Conservation (phyloP, 805 yeast species). For the Kodamaea fukazawae region DNA sequence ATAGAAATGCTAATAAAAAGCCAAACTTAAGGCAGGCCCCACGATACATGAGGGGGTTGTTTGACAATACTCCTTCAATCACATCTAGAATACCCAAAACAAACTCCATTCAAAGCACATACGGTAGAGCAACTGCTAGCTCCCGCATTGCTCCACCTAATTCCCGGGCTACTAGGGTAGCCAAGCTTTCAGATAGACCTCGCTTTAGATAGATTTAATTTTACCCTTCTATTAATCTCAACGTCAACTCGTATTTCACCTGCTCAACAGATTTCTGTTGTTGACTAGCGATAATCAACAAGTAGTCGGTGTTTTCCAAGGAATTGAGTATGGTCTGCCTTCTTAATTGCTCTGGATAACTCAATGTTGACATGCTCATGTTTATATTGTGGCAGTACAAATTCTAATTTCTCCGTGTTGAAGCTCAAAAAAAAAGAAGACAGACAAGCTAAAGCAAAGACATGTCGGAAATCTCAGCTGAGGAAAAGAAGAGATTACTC, state of each 20-base stretch:
- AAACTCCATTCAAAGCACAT: slow-evolving; percentile 3
- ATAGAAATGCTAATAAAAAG: slow-evolving; percentile 11
- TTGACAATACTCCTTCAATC: slow-evolving; percentile 18
- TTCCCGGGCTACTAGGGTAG: slow-evolving; percentile 2
- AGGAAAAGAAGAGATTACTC: slow-evolving; percentile 55
- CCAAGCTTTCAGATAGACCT: slow-evolving; percentile 10
- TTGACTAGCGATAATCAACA: slow-evolving; percentile 38
- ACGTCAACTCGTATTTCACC: slow-evolving; percentile 38
- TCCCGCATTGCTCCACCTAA: neutral
- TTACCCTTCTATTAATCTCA: slow-evolving; percentile 17
- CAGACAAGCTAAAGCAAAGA: neutral
- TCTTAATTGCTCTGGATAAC: slow-evolving; percentile 12
- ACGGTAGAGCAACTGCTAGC: neutral
- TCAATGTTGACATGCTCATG: slow-evolving; percentile 9
- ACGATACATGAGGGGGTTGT: slow-evolving; percentile 40
- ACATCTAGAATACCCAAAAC: slow-evolving; percentile 3
- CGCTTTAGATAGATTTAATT: slow-evolving; percentile 8
- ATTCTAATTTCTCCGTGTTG: neutral
- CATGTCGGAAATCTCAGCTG: slow-evolving; percentile 49
- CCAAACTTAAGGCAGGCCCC: slow-evolving; percentile 47
- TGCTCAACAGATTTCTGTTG: slow-evolving; percentile 43
- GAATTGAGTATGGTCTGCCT: slow-evolving; percentile 38
- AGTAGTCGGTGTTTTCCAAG: slow-evolving; percentile 37
- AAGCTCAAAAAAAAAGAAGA: neutral
- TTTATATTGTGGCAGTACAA: neutral